phyloP scores from a whole-genome alignment of 2,329 filamentous ascomycete genomes.

The Apiospora sp. region DNA sequence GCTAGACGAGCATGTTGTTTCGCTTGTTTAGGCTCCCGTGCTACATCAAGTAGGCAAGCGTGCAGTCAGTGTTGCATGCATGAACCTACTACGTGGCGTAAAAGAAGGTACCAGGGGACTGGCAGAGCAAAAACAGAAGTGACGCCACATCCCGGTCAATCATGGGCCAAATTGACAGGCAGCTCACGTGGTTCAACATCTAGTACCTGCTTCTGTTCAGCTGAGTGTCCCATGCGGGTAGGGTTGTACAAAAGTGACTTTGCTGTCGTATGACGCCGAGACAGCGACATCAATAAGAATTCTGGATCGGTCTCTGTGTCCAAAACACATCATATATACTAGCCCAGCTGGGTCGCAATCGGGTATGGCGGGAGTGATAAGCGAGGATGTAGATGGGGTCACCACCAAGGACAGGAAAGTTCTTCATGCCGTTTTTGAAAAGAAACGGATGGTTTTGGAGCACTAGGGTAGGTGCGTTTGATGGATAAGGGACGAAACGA shows the following conservation, averaged over 20 bases:
- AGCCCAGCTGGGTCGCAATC: not conserved
- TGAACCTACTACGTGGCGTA: no score
- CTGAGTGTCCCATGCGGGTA: not conserved
- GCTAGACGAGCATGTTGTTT: not conserved
- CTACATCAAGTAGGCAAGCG: not conserved
- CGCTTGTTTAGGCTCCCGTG: not conserved
- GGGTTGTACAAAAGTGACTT: not conserved
- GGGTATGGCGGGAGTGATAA: not conserved
- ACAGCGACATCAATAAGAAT: not conserved
- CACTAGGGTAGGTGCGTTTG: no score
- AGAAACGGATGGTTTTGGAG: no score
- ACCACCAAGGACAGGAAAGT: not conserved
- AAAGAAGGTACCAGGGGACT: not conserved
- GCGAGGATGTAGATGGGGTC: no score
- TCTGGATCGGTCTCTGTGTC: constrained; percentile 14
- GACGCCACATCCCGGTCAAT: not conserved
- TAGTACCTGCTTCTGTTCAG: not conserved
- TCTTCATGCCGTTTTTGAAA: no score
- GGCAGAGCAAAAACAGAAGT: not conserved
- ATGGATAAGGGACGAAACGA: no score
- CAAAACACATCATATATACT: constrained; percentile 2
- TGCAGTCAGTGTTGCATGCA: not conserved
- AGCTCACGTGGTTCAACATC: not conserved
- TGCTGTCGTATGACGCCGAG: not conserved
- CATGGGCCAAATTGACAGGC: no score